Conservation (phyloP, 129 eudicot species). For the Saposhnikovia divaricata region DNA sequence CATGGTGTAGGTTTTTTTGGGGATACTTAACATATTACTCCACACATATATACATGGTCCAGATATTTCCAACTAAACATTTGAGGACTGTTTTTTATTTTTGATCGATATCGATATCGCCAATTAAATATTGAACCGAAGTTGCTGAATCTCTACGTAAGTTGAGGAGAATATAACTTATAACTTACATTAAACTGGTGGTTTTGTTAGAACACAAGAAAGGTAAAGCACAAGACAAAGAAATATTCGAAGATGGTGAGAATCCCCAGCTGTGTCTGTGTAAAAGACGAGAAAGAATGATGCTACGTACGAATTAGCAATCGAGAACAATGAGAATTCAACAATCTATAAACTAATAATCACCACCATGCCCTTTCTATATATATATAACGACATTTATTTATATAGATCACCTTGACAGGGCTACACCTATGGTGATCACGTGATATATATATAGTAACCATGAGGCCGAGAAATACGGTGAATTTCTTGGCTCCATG, state of each 20-base stretch:
- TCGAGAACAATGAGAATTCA: not conserved
- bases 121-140: too few relatives aligned
- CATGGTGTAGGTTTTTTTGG: too few relatives aligned
- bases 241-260: not conserved
- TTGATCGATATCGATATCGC: too few relatives aligned
- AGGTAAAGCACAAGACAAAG: not conserved
- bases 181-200: too few relatives aligned
- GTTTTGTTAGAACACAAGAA: too few relatives aligned
- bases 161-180: too few relatives aligned
- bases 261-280: not conserved
- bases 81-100: too few relatives aligned
- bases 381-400: too few relatives aligned
- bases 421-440: not conserved
- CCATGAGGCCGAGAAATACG: conserved; percentile 8
- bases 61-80: too few relatives aligned
- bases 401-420: not conserved
- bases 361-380: not conserved
- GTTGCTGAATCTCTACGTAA: too few relatives aligned
- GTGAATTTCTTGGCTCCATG: conserved; percentile 4
- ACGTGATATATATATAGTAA: not conserved
- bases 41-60: too few relatives aligned
- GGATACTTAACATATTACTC: too few relatives aligned
- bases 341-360: not conserved
- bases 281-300: not conserved
- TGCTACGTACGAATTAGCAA: not conserved